Percentiles rank a stretch among this genome's conserved stretches.
These are phyloP conservation scores for Paracoccidioides lutzii DNA, from an alignment of 2,329 filamentous ascomycete genomes.

Conservation along the genomic window DNA sequence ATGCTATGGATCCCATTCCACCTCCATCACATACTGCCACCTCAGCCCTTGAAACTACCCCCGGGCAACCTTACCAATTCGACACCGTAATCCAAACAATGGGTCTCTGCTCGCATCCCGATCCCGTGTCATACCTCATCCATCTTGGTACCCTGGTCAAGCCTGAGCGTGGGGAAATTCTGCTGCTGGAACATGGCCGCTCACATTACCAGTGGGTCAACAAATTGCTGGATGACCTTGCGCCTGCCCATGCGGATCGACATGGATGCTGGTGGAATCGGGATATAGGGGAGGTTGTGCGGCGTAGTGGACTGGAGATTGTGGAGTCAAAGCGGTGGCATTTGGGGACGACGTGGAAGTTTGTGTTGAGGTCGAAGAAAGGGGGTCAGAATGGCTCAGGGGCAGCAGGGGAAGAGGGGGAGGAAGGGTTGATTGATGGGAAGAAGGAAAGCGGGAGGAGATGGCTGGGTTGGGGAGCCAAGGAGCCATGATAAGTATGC, in stretches of 20 bases:
- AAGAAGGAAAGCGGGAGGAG: neutral
- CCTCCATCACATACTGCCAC: neutral
- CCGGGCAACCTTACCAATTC: conserved; percentile 17
- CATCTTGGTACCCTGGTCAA: conserved; percentile 30
- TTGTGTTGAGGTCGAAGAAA: conserved; percentile 25
- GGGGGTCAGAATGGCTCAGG: neutral
- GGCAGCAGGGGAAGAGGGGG: neutral
- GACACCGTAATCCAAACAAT: conserved; percentile 40
- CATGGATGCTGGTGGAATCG: conserved; percentile 43
- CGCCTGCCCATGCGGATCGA: conserved; percentile 35
- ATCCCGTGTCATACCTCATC: conserved; percentile 30
- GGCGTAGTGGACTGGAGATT: conserved; percentile 35
- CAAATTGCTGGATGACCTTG: conserved; percentile 34
- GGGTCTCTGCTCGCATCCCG: conserved; percentile 37
- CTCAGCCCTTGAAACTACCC: neutral
- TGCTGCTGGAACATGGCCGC: conserved; percentile 38
- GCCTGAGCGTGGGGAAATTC: conserved; percentile 28
- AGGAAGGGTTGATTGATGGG: neutral
- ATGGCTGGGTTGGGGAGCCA: neutral
- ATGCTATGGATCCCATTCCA: conserved; percentile 22
- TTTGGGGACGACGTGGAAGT: conserved; percentile 37
- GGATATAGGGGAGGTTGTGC: conserved; percentile 37
- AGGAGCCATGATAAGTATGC: neutral
- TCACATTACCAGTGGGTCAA: conserved; percentile 37
- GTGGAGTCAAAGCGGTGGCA: conserved; percentile 35